phyloP scores from a whole-genome alignment of 75 land plant species.

The Pinus tabuliformis region DNA sequence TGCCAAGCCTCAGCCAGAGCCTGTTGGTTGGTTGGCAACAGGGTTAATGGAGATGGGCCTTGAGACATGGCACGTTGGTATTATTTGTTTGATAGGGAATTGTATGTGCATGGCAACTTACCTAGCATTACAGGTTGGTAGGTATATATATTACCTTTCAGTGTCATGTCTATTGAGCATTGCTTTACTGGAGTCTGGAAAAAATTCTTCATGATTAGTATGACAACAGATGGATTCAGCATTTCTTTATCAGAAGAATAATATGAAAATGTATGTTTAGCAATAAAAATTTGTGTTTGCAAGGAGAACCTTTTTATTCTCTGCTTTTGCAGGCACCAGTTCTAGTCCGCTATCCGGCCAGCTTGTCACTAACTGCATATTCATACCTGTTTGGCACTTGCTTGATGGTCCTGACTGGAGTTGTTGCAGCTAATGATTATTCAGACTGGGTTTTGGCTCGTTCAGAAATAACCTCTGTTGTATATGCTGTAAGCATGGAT shows the following conservation, averaged over 20 bases:
- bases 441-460: conserved; percentile 77
- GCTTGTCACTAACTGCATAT: conserved; percentile 83
- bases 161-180: too few species aligned
- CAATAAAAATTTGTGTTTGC: neutral
- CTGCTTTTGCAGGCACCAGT: conserved; percentile 52
- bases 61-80: conserved; percentile 84
- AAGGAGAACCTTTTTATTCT: neutral
- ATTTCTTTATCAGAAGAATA: neutral
- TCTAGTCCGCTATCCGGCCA: conserved; percentile 73
- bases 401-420: conserved; percentile 63
- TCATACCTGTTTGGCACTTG: conserved; percentile 83
- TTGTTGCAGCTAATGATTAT: conserved; percentile 40
- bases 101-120: conserved; percentile 87
- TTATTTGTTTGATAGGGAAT: conserved; percentile 88
- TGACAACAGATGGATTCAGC: neutral
- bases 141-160: neutral
- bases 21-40: conserved; percentile 69
- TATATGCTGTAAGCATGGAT: conserved; percentile 76
- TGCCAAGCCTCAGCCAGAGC: conserved; percentile 73
- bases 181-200: too few species aligned
- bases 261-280: neutral
- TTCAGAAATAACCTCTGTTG: conserved; percentile 66
- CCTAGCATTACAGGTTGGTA: conserved; percentile 81
- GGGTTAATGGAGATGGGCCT: conserved; percentile 51
- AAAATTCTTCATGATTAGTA: too few species aligned